Conservation (phyloP, 2,329 filamentous ascomycete species). For the Exserohilum rostratum region DNA sequence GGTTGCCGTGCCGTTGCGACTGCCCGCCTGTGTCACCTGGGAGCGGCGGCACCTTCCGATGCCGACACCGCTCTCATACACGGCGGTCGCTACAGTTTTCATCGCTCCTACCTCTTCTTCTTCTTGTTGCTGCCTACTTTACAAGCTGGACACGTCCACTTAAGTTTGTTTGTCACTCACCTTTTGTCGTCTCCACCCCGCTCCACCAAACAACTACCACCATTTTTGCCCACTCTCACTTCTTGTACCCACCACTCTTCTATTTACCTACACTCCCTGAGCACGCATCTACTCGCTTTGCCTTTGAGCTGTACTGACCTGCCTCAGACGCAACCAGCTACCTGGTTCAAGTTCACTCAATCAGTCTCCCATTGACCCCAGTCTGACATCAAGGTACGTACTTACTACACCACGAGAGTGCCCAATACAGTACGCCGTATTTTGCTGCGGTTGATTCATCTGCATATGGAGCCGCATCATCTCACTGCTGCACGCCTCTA, state of each 20-base stretch:
- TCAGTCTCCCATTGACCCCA: constrained; percentile 3
- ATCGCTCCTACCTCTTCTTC: constrained; percentile 17
- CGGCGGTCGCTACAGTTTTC: constrained; percentile 16
- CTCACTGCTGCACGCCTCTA: background rate
- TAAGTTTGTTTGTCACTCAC: constrained; percentile 6
- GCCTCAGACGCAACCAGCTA: constrained; percentile 15
- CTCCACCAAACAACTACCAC: constrained; percentile 3
- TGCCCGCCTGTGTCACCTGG: constrained; percentile 11
- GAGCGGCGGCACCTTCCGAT: constrained; percentile 6
- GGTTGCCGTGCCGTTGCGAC: background rate
- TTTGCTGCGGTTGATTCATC: background rate
- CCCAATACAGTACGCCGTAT: background rate
- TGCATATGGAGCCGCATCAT: background rate
- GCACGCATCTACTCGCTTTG: constrained; percentile 13
- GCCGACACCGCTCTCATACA: constrained; percentile 7
- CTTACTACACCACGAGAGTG: background rate
- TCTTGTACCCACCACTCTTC: constrained; percentile 1
- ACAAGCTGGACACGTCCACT: constrained; percentile 2
- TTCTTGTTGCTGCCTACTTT: constrained; percentile 9
- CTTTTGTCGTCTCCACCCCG: constrained; percentile 5
- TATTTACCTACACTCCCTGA: constrained; percentile 8
- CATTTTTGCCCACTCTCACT: constrained; percentile 2
- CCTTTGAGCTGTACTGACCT: constrained; percentile 21
- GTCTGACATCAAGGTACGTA: constrained; percentile 23
- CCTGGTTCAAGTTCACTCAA: constrained; percentile 10